phyloP scores from a whole-genome alignment of 2,329 filamentous ascomycete genomes.

The Plenodomus lindquistii region DNA sequence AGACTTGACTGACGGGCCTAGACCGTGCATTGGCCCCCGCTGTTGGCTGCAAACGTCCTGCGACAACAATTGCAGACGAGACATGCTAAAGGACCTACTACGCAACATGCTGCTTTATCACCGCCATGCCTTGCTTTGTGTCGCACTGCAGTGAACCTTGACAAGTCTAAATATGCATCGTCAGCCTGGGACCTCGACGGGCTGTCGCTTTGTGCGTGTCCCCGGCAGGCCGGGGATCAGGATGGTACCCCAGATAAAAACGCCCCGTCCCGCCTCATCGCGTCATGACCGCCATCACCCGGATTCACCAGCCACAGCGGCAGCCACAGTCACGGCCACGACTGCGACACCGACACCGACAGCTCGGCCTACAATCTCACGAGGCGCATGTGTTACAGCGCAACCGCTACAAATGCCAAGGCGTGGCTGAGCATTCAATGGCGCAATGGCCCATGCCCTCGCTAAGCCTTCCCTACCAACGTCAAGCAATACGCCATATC shows the following conservation, averaged over 20 bases:
- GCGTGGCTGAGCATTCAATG: constrained; percentile 21
- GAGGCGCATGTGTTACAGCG: background rate
- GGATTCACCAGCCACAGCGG: background rate
- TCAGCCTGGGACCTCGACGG: too few species aligned
- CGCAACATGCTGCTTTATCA: too few species aligned
- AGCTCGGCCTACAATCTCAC: background rate
- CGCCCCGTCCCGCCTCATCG: background rate
- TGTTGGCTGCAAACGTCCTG: background rate
- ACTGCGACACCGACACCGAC: background rate
- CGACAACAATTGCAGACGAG: background rate
- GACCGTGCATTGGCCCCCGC: background rate
- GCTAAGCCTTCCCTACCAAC: constrained; percentile 18
- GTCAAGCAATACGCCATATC: constrained; percentile 9
- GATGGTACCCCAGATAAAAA: background rate
- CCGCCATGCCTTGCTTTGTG: too few species aligned
- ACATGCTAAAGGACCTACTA: too few species aligned
- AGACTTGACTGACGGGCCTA: background rate
- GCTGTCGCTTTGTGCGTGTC: too few species aligned
- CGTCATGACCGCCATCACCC: too few species aligned
- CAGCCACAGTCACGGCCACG: background rate
- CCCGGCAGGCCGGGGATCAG: too few species aligned
- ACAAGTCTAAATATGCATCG: too few species aligned
- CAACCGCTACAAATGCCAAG: background rate
- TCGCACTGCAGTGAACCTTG: too few species aligned
- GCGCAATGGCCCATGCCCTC: constrained; percentile 25